These are phyloP conservation scores for Coleophoma cylindrospora DNA, from an alignment of 2,329 filamentous ascomycete genomes.

Conservation along the genomic window DNA sequence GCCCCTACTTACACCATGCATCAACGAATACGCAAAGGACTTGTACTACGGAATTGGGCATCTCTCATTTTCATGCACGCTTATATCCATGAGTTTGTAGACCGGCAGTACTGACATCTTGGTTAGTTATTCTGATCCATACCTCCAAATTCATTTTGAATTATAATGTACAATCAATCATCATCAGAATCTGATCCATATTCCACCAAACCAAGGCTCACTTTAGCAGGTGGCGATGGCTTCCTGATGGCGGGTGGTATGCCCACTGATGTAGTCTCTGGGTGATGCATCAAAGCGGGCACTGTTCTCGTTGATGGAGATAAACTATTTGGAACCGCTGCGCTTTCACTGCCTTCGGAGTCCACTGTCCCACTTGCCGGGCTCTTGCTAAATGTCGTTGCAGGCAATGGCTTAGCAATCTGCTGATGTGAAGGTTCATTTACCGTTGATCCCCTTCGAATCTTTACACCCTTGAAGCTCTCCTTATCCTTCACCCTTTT, in stretches of 20 bases:
- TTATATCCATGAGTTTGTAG: too few species aligned
- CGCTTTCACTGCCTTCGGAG: not conserved
- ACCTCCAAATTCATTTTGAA: too few species aligned
- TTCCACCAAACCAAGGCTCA: conserved; percentile 39
- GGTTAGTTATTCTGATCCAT: too few species aligned
- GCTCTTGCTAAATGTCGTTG: conserved; percentile 3
- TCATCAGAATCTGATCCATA: conserved; percentile 53
- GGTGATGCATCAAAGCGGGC: not conserved
- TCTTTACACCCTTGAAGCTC: conserved; percentile 26
- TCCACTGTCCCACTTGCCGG: too few species aligned
- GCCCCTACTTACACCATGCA: too few species aligned
- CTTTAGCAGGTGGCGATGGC: conserved; percentile 15
- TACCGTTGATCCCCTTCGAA: conserved; percentile 19
- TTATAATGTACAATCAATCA: conserved; percentile 8
- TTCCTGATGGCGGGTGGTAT: conserved; percentile 4
- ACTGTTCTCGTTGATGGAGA: not conserved
- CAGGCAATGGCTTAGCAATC: conserved; percentile 5
- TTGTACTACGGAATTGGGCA: too few species aligned
- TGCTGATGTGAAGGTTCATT: not conserved
- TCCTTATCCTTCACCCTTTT: conserved; percentile 34
- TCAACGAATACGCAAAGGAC: too few species aligned
- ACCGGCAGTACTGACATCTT: too few species aligned
- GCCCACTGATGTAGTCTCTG: not conserved
- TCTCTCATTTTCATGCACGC: too few species aligned
- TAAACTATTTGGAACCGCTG: not conserved